Evolutionary conservation across 2,329 filamentous ascomycete species (phyloP).

Genomic region (Arthrinium phaeospermum): DNA sequence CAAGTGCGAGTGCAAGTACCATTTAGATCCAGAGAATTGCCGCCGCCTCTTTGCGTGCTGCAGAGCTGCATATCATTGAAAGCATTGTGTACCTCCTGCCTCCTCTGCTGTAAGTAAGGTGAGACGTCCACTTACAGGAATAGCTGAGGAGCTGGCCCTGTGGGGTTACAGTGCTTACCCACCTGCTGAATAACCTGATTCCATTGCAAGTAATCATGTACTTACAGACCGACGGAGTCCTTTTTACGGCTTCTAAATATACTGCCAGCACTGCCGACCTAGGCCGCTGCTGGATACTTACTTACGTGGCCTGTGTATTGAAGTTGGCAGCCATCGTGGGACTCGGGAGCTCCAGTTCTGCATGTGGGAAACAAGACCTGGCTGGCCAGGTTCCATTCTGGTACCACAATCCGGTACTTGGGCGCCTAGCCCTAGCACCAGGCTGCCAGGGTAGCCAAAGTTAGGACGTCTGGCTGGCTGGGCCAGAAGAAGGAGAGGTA

Average conservation of each 20-base stretch:
- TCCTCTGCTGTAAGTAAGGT: background rate
- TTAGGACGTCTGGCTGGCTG: conserved; percentile 13
- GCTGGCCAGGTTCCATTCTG: background rate
- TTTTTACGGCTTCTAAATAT: background rate
- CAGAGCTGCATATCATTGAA: background rate
- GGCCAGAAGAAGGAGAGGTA: background rate
- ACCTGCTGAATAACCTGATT: background rate
- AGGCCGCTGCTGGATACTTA: background rate
- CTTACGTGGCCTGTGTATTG: conserved; percentile 1
- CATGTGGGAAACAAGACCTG: conserved; percentile 13
- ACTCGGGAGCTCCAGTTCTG: background rate
- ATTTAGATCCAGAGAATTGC: background rate
- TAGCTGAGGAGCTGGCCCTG: background rate
- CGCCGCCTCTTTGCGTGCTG: background rate
- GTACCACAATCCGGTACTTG: conserved; percentile 10
- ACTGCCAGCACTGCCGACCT: background rate
- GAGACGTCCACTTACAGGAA: background rate
- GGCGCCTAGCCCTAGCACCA: conserved; percentile 4
- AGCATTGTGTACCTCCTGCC: background rate
- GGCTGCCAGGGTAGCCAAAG: background rate
- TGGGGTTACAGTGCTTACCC: background rate
- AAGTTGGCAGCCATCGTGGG: conserved; percentile 4
- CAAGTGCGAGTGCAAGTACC: background rate
- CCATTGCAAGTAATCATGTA: background rate
- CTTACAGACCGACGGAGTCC: background rate